Evolutionary conservation across 1,284 basidiomycete genomes (phyloP).

Genomic region (Ceratorhiza oryzae-sativae): DNA sequence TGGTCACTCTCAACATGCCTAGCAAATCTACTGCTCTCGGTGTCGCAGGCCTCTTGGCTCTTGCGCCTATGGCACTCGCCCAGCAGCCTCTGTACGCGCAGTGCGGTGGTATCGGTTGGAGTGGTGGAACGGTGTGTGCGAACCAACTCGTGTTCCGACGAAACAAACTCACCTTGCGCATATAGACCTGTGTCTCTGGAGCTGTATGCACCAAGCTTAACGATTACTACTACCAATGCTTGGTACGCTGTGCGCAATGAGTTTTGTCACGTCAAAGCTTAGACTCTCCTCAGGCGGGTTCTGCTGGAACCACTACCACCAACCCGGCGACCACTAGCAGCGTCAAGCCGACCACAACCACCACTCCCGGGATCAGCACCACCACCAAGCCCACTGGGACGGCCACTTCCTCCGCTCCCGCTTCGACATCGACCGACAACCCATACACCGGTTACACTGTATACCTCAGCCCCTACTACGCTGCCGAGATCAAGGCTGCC

Average conservation of each 20-base stretch:
- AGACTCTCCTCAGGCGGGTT: background rate
- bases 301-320: background rate
- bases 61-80: slow-evolving; percentile 11
- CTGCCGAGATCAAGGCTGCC: slow-evolving; percentile 39
- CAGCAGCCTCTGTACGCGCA: slow-evolving; percentile 21
- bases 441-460: slow-evolving; percentile 40
- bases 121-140: slow-evolving; percentile 3
- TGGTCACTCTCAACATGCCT: background rate
- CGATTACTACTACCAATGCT: slow-evolving; percentile 65
- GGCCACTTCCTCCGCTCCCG: slow-evolving; percentile 5
- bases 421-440: slow-evolving; percentile 32
- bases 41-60: slow-evolving; percentile 13
- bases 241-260: slow-evolving; percentile 49
- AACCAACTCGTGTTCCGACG: background rate
- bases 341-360: background rate
- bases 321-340: background rate
- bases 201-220: slow-evolving; percentile 55
- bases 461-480: slow-evolving; percentile 41
- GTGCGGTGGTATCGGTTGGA: slow-evolving; percentile 21
- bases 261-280: background rate
- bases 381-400: slow-evolving; percentile 27
- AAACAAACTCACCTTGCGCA: background rate
- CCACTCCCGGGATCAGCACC: slow-evolving; percentile 7
- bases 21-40: background rate
- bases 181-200: slow-evolving; percentile 28